Base-by-base conservation (phyloP, 2,329 filamentous ascomycete species). In the Aureobasidium subglaciale region DNA sequence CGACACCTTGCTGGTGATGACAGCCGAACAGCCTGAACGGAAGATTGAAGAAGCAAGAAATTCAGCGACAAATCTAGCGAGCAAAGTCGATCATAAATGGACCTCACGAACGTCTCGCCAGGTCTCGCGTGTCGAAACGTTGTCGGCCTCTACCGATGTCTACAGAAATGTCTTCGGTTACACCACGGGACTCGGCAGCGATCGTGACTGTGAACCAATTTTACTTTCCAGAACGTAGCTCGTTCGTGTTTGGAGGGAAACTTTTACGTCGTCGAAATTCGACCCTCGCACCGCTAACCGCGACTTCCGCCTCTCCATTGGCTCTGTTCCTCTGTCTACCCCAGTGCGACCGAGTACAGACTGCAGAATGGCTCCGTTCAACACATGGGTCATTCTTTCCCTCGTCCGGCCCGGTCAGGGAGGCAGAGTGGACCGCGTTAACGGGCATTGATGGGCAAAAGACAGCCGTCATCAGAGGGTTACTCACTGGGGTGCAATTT, bases 51-150 rank as follows among this genome's bases (percentile, higher is more conserved):
- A 52, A 52, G 48, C 48, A 52, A 52, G n/a, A 40, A 37, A 9
- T 24, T 7, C 10, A 41, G n/a, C n/a, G 48, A 32, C 27, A 52
- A 30, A 3, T 27, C 41, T 52, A 32, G 25, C 48, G 48, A 52
- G 48, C 35, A 16, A 25, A 25, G 48, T n/a, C 48, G 48, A 52
- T 52, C 48, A 52, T 30, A 52, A 52, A 30, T 41, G 48, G 46
- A 50, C 13, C 32, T 50, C 24, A 27, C 46, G 46, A 35, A 24
- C 46, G 30, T 48, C 46, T 50, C 46, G 46, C 22, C 46, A 32
- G 35, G 48, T 50, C 35, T 52, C 48, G 48, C 48, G 35, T 41
- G 48, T 52, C 48, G 48, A 41, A 52, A 52, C 48, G 48, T 40
- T 52, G 46, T 27, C 46, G 46, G 22, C 46, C 32, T 20, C 24